Evolutionary conservation across 352 stramenopile species (phyloP), one percentile per base, ranked within the genome.

Genomic region (Phytophthora cajani): DNA sequence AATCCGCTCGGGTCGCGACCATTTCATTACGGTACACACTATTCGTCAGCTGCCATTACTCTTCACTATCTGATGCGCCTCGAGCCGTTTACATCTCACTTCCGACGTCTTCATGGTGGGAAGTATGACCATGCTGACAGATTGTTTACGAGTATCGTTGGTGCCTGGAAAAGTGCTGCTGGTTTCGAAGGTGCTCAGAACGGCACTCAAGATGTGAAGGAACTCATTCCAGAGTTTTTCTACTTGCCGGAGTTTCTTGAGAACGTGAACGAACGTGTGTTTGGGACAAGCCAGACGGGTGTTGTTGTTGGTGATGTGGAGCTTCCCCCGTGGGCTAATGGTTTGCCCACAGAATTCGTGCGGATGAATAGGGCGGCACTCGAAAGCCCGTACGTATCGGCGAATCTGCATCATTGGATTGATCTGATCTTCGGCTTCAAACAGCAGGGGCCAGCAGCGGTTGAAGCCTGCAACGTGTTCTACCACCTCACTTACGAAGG

Each of bases 141-240:
- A 3, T 79, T 99, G 8, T 99, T 99, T 62, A 91, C 86, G 40
- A 98, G 92, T 56, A 84, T 99, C 50, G 74, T 85, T 16, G 81
- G 90, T 42, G 97, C 97, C 14, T 99, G 96, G 92, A 92, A 98
- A 21, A 91, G 81, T 14, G 83, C 85, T 8, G 84, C 86, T 0
- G 84, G 86, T 0, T 67, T 85, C 38, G 81, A 93, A 60, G 85
- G 65, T 19, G 84, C 81, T 40, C 83, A 92, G 58, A 93, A 89
- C 51, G 83, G 80, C 19, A 96, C 97, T 1, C 94, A 96, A 47
- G 98, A 99, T 76, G 97, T 99, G 14, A 99, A 99, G 80, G 98
- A 99, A 73, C 78, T 99, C 11, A 99, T 94, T 16, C 98, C 98
- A 11, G 98, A 99, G 81, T 99, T 98, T 74, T 99, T 98, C 74